Conservation (phyloP, 2,329 filamentous ascomycete species). For the Ophiostoma ulmi region DNA sequence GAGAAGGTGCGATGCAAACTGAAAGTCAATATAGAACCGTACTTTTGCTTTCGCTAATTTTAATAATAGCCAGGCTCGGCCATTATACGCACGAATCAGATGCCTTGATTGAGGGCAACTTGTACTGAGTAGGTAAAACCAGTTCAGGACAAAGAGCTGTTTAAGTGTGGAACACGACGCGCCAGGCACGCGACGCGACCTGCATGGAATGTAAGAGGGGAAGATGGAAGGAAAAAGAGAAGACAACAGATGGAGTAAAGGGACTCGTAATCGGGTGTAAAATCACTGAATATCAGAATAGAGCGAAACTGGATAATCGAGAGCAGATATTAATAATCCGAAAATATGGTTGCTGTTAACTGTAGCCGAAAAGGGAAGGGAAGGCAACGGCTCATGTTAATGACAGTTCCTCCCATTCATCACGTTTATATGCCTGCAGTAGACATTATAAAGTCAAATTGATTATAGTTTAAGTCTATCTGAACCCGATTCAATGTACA, state of each 20-base stretch:
- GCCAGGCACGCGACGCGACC: slow-evolving; percentile 24
- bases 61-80: neutral
- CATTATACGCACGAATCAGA: neutral
- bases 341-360: neutral
- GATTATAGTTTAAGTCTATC: too few relatives aligned
- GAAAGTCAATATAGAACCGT: neutral
- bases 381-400: neutral
- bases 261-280: neutral
- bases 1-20: neutral
- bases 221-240: neutral
- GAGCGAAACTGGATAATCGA: neutral
- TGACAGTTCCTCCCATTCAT: neutral
- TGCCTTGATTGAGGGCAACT: neutral
- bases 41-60: neutral
- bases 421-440: neutral
- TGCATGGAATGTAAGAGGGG: slow-evolving; percentile 16
- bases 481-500: too few relatives aligned
- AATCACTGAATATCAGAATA: neutral
- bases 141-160: slow-evolving; percentile 1
- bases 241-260: neutral
- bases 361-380: neutral
- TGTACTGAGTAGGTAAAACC: neutral
- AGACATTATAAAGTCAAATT: too few relatives aligned
- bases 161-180: slow-evolving; percentile 20
- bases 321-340: neutral